A percentile compares a stretch with the other conserved stretches of the same genome.
Evolutionary conservation across 306 rosid species (phyloP).

Genomic region (Pyrus betulifolia): DNA sequence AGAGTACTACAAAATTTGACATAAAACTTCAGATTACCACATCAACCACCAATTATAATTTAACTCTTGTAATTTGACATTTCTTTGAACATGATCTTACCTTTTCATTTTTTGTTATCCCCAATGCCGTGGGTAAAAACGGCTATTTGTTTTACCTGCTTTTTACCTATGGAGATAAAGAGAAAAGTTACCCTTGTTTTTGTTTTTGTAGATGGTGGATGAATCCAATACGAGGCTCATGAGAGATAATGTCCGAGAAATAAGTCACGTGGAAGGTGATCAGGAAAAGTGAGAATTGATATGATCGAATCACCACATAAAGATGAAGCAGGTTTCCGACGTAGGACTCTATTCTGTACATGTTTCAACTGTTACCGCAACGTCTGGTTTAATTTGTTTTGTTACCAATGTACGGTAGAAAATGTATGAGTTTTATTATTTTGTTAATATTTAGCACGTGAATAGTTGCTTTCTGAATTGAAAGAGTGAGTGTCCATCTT

Average conservation of each 20-base stretch:
- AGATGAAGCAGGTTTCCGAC: background rate
- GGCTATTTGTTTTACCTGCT: too few relatives aligned
- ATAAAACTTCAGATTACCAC: too few relatives aligned
- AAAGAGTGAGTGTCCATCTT: too few relatives aligned
- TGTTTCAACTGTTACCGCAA: background rate
- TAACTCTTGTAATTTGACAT: too few relatives aligned
- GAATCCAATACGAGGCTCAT: conserved; percentile 72
- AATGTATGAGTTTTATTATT: background rate
- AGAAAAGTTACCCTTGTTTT: background rate
- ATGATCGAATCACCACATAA: background rate
- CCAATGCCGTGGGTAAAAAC: background rate
- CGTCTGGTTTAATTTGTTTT: background rate
- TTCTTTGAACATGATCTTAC: too few relatives aligned
- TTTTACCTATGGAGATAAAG: too few relatives aligned
- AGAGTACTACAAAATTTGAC: too few relatives aligned
- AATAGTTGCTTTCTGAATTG: too few relatives aligned
- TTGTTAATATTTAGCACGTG: too few relatives aligned
- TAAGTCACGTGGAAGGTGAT: conserved; percentile 44
- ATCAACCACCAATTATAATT: too few relatives aligned
- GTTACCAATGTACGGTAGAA: background rate
- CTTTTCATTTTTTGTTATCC: background rate
- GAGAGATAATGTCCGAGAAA: conserved; percentile 71
- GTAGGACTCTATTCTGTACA: background rate
- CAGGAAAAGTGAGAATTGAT: conserved; percentile 42
- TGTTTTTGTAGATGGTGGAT: conserved; percentile 54